Base-by-base conservation (phyloP, 2,329 filamentous ascomycete species). In the Arachnomyces sp. region DNA sequence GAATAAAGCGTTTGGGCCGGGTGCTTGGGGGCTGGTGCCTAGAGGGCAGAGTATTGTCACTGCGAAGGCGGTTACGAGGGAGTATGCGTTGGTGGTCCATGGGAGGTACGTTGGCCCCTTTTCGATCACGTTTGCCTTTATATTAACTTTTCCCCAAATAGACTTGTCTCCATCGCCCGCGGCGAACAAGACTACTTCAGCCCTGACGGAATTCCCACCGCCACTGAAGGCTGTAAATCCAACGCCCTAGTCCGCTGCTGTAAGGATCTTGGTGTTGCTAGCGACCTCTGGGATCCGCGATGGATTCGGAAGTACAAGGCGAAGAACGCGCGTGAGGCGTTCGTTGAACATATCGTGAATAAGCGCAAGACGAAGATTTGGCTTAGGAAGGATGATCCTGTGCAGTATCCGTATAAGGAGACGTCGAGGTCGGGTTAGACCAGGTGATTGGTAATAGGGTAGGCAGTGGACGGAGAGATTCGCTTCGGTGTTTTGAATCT, bases 241-340 rank as follows among this genome's bases (percentile, higher is more conserved):
- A 98, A 98, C 60, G 92, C 92, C 9, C 73, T 98, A 50, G 93
- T 96, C 81, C 84, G 92, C 43, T 96, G 90, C 74, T 96, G 92
- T 72, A 98, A 98, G 70, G 92, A 98, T 63, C 69, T 98, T 25
- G 92, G 92, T 28, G 84, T 98, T 49, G 92, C 87, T 1, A 89
- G 83, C 49, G 92, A 98, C 66, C 75, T 98, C 14, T 98, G 92
- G 92, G 92, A 98, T 67, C 92, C 92, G 28, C 72, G 84, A 40
- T 98, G 84, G 67, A 87, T 96, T 49, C 78, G 84, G 53, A 77
- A 76, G 52, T 98, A 87, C 68, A 84, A 84, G 71, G 79, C 78
- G 53, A 68, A 80, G 52, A 68, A 84, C 57, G 81, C 81, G 41
- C 79, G 81, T 53, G 84, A 95, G 71, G 72, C 81, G 28, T 94